Evolutionary conservation across 805 yeast genomes (phyloP), one percentile per base, ranked within the genome.

Genomic region (Cyberlindnera galapagoensis): DNA sequence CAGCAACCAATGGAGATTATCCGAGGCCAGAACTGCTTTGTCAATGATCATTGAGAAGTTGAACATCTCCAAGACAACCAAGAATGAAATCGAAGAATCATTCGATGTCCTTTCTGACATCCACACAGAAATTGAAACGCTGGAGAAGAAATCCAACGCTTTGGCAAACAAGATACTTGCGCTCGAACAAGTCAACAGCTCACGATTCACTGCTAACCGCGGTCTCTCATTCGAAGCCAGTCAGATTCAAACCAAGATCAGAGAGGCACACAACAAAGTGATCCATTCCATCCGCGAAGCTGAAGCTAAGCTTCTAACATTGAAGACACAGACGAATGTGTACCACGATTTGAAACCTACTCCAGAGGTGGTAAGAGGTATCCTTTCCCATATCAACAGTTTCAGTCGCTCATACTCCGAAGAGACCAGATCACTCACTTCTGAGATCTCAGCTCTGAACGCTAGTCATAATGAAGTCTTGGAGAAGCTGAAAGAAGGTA

Each of bases 1-100:
- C 29, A 36, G 51, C 11, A 51, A 56, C 25, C 55, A 61, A 8
- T 64, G 70, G 70, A 59, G 66, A 44, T 34, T 64, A 14, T 32
- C 51, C 10, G 67, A 63, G 33, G 42, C 47, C 6, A 12, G 19
- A 1, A 31, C 30, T 5, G 25, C 59, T 6, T 19, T 18, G 5
- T 28, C 28, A 1, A 34, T 49, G 8, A 12, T 47, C 9, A 9
- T 31, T 3, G 17, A 18, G 3, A 27, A 31, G 12, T 2, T 24
- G 10, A 27, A 30, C 6, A 23, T 21, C 6, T 18, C 24, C 5
- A 3, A 24, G 3, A 6, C 11, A 7, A n/a, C 12, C 23, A 2
- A 28, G 34, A 6, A 10, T 34, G 7, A 7, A 29, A 5, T 18
- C 8, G 3, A 21, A 24, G 9, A 1, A 17, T 11, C 29, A 24